Conservation (phyloP, 345 rosid species). For the Brassica incana region DNA sequence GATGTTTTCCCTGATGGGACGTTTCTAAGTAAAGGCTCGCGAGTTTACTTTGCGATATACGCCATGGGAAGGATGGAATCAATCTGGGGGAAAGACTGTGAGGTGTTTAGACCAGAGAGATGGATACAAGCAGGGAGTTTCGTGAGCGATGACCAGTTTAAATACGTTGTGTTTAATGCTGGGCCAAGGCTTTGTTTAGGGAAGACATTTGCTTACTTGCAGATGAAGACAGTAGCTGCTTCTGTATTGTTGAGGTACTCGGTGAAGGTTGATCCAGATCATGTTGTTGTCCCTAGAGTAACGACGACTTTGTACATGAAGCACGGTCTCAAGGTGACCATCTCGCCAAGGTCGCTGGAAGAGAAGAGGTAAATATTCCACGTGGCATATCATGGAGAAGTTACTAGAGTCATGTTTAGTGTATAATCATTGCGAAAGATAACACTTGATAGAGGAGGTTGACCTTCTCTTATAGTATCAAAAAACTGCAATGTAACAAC, state of each 20-base stretch:
- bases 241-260: slow-evolving; percentile 37
- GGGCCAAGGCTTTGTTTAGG: slow-evolving; percentile 49
- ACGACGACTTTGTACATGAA: slow-evolving; percentile 39
- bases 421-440: slow-evolving; percentile 27
- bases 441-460: neutral
- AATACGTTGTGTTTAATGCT: slow-evolving; percentile 49
- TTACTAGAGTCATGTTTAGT: slow-evolving; percentile 4
- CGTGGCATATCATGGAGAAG: slow-evolving; percentile 1
- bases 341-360: slow-evolving; percentile 20
- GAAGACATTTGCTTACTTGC: slow-evolving; percentile 45
- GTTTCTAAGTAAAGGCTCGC: slow-evolving; percentile 45
- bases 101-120: slow-evolving; percentile 60
- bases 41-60: slow-evolving; percentile 57
- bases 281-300: slow-evolving; percentile 33
- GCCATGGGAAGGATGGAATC: slow-evolving; percentile 69
- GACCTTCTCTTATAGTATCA: neutral
- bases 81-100: slow-evolving; percentile 56
- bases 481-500: neutral
- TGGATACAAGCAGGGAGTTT: slow-evolving; percentile 43
- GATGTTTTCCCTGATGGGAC: slow-evolving; percentile 65
- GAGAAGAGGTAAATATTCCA: neutral
- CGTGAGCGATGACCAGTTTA: slow-evolving; percentile 34
- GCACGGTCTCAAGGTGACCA: slow-evolving; percentile 32
- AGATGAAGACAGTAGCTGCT: slow-evolving; percentile 47
- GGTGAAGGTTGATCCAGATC: slow-evolving; percentile 31